Base-by-base conservation (phyloP, 495 filamentous ascomycete genomes). In the Parachaetomium inaequale region DNA sequence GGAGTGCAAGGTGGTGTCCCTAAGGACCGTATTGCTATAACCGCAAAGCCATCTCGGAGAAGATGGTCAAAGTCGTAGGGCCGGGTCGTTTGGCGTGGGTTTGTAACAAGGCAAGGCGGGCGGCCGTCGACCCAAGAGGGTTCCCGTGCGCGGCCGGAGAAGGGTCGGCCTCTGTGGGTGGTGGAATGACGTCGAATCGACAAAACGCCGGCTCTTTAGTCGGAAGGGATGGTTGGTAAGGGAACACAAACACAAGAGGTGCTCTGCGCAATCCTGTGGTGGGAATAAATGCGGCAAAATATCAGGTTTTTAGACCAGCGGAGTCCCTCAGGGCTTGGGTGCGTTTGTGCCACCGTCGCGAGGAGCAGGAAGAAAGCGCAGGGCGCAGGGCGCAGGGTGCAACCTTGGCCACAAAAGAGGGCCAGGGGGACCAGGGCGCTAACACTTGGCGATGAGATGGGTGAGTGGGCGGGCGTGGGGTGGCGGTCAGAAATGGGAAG, bases 21-120 rank as follows among this genome's bases (percentile, higher is more conserved):
- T 82, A 78, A 70, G 80, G 79, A 83, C 80, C 73, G 79, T 72
- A 63, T 70, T 72, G 82, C 79, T 84, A 84, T 84, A 83, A 84
- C 63, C 65, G 70, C 47, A 72, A 63, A 65, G 68, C 66, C 81
- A 84, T 84, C 21, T 57, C 73, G 53, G 61, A 53, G 29, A 32
- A 29, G 15, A 36, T 28, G 57, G 42, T 56, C n/a, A 36, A 54
- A 52, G 59, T 67, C 43, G 66, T 31, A 63, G 55, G 62, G 47
- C 23, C 17, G 54, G 59, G 49, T 60, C 47, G 59, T 66, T 63
- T 62, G 61, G 46, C 26, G 61, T 50, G 61, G 59, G 59, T 61
- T 68, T 38, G 68, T 65, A 55, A 61, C 53, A 62, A 64, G 60
- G 57, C 52, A 34, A 34, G 63, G 62, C 46, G 57, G 56, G 58